phyloP scores from a whole-genome alignment of 306 rosid genomes.

The Castanospermum australe region DNA sequence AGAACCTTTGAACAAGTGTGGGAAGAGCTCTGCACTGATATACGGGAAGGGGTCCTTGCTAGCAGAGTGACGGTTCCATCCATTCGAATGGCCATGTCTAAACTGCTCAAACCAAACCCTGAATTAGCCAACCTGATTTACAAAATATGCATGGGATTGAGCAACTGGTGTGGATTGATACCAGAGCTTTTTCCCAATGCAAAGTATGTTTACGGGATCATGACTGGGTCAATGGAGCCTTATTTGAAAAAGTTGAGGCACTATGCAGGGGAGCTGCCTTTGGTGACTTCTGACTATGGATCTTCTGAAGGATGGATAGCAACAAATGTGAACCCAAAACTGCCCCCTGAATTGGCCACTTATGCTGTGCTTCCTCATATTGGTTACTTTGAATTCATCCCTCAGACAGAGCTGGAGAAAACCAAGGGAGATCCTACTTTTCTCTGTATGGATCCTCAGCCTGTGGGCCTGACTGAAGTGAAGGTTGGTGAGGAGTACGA shows the following conservation, averaged over 20 bases:
- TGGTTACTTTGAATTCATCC: constrained; percentile 90
- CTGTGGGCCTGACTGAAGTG: constrained; percentile 73
- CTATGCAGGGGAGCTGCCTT: constrained; percentile 72
- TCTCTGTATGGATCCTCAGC: constrained; percentile 35
- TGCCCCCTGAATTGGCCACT: constrained; percentile 69
- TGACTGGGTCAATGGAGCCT: constrained; percentile 96
- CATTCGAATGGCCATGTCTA: constrained; percentile 61
- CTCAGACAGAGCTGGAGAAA: constrained; percentile 31
- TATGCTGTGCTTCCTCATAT: constrained; percentile 84
- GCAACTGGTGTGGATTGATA: constrained; percentile 83
- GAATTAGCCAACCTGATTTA: constrained; percentile 63
- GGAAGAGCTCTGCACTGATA: constrained; percentile 73
- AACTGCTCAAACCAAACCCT: constrained; percentile 76
- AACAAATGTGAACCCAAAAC: constrained; percentile 67
- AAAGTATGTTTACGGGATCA: constrained; percentile 74
- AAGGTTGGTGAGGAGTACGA: constrained; percentile 76
- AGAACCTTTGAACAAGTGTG: constrained; percentile 74
- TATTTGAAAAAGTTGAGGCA: constrained; percentile 78
- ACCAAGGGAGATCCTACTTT: constrained; percentile 2
- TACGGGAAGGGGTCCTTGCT: constrained; percentile 61
- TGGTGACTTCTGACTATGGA: constrained; percentile 89
- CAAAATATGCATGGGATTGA: constrained; percentile 53
- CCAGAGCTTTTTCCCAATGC: constrained; percentile 83
- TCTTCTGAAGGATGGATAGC: constrained; percentile 97
- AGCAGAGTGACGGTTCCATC: constrained; percentile 50